Evolutionary conservation across 495 filamentous ascomycete genomes (phyloP), one percentile per base, ranked within the genome.

Genomic region (Lasiosphaeris hirsuta): DNA sequence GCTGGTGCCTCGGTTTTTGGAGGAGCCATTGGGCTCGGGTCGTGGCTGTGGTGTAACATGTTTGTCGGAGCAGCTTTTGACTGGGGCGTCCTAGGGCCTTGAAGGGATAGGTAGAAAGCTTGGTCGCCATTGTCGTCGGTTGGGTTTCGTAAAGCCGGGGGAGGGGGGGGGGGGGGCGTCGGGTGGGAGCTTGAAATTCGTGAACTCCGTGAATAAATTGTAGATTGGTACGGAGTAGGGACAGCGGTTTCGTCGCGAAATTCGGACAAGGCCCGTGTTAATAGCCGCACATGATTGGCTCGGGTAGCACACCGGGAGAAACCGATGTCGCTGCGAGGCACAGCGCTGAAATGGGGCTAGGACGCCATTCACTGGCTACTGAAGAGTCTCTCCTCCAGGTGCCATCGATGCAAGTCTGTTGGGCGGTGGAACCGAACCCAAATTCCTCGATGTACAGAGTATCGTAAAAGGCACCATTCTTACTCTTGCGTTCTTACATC

Each of bases 1-100:
- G 23, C 23, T 30, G 23, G 23, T 30, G 23, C 23, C 23, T 30
- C 23, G 23, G 23, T 30, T 59, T 46, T 69, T 60, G 58, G 56
- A 44, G 57, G 54, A 19, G 39, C 56, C 44, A 61, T 10, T 59
- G 23, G 23, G 23, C 2, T 30, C 23, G 23, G 10, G 46, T 14
- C 13, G 46, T 4, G 33, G 9, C 33, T 49, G 46, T 5, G 23
- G 46, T 10, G 46, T 30, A n/a, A 8, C 52, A 30, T 49, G 45
- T 50, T 18, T 57, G 54, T 10, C 36, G 45, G 23, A 30, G 23
- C 5, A 30, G 23, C 5, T 2, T 30, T 30, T 30, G 23, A 5
- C 23, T 30, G 5, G 23, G 23, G 5, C 23, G 5, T 2, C 23
- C 5, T 45, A 57, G 38, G 44, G 7, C 35, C 54, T 36, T 39